Base-by-base conservation (phyloP, 2,329 filamentous ascomycete species). In the Septoria petroselini region DNA sequence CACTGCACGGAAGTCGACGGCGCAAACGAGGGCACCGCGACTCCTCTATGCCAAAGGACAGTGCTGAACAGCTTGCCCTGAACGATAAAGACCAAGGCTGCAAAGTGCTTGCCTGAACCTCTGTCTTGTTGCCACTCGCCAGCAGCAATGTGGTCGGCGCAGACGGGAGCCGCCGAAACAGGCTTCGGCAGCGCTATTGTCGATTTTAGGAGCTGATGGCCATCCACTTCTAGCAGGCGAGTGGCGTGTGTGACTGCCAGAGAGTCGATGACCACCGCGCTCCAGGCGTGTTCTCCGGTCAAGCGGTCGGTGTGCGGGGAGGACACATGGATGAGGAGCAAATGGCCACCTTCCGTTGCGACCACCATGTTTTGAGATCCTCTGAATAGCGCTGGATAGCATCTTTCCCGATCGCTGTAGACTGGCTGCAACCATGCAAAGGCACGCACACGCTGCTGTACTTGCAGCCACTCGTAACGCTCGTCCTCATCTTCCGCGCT, bases 261-360 rank as follows among this genome's bases (percentile, higher is more conserved):
- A 23, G 12, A 39, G 5, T 27, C 25, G 9, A 11, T 7, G 11
- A 47, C 35, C 8, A 33, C 18, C 3, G 43, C 43, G 17, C 46
- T 33, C 62, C 64, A 66, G 1, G 34, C 23, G 7, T 18, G 8
- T 4, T 47, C 37, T 7, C 39, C 29, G 4, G 44, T 42, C 25
- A 60, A 39, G 8, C 63, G 58, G 17, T 70, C 52, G 8, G 29
- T 62, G 33, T 70, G 63, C 1, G 72, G 71, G 3, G 73, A 70
- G 8, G 63, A 51, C 11, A 74, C 41, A n/a, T 55, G 53, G 3
- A 74, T 15, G 6, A 73, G 53, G 4, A 67, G 53, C 7, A 75
- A 58, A 14, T 73, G 62, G 25, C 71, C 72, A 33, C 70, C 64
- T 31, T 73, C 71, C 38, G 72, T 73, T 3, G 69, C 60, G 3